phyloP scores from a whole-genome alignment of 2,329 filamentous ascomycete genomes.

The Daldinia eschscholtzii region DNA sequence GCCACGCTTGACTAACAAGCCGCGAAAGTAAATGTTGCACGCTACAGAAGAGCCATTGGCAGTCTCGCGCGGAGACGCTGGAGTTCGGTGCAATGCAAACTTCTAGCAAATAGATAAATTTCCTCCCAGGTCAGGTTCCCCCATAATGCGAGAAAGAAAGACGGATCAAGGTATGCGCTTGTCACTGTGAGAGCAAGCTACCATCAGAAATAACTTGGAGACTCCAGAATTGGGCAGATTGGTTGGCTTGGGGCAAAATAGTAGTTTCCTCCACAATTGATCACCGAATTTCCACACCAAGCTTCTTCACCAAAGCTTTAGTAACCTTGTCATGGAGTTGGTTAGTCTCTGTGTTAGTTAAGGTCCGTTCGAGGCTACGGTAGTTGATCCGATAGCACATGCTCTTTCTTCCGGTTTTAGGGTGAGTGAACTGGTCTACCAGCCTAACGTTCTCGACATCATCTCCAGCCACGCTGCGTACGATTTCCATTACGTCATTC shows the following conservation, averaged over 20 bases:
- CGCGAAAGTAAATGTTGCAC: constrained; percentile 17
- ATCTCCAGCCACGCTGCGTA: constrained; percentile 85
- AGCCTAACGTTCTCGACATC: constrained; percentile 87
- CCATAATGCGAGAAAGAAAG: not conserved
- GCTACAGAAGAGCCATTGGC: constrained; percentile 26
- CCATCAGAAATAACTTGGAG: constrained; percentile 1
- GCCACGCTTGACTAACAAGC: constrained; percentile 28
- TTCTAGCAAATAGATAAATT: constrained; percentile 9
- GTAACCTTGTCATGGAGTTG: constrained; percentile 77
- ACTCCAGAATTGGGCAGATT: not conserved
- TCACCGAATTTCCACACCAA: constrained; percentile 84
- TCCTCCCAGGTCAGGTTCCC: constrained; percentile 10
- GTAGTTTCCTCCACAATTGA: not conserved
- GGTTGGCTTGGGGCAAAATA: not conserved
- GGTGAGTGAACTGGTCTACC: constrained; percentile 89
- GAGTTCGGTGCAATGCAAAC: constrained; percentile 14
- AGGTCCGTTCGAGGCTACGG: constrained; percentile 87
- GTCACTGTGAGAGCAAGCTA: constrained; percentile 2
- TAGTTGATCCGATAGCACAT: constrained; percentile 95
- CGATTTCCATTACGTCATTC: constrained; percentile 97
- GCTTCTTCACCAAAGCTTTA: constrained; percentile 72
- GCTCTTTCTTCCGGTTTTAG: constrained; percentile 84
- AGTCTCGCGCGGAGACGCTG: constrained; percentile 21
- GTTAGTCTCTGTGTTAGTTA: constrained; percentile 87
- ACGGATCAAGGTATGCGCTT: not conserved